Evolutionary conservation across 2,329 filamentous ascomycete genomes (phyloP).

Genomic region (Colletotrichum sojae): DNA sequence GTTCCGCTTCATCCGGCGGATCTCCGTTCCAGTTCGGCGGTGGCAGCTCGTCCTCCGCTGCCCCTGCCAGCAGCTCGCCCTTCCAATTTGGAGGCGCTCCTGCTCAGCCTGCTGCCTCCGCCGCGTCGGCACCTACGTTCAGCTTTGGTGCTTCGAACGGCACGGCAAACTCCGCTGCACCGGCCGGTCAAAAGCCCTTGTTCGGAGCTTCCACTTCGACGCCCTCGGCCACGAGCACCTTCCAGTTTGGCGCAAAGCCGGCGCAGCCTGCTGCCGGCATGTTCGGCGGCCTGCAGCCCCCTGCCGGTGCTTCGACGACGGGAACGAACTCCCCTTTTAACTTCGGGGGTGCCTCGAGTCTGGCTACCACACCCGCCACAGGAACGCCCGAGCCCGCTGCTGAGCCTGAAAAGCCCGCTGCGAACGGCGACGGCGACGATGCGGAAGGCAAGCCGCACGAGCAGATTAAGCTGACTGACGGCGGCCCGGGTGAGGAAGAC

Average conservation of each 20-base stretch:
- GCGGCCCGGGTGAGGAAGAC: constrained; percentile 78
- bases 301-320: constrained; percentile 59
- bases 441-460: constrained; percentile 74
- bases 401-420: constrained; percentile 50
- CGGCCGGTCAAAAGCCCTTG: constrained; percentile 32
- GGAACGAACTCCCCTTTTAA: constrained; percentile 68
- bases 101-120: constrained; percentile 25
- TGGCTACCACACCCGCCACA: constrained; percentile 72
- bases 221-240: constrained; percentile 22
- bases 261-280: constrained; percentile 46
- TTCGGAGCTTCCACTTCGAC: constrained; percentile 31
- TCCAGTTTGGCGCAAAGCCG: constrained; percentile 42
- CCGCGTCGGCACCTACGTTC: constrained; percentile 44
- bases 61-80: constrained; percentile 37
- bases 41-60: constrained; percentile 42
- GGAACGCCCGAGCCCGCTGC: constrained; percentile 71
- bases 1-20: constrained; percentile 36
- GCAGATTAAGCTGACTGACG: constrained; percentile 78
- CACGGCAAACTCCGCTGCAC: constrained; percentile 21
- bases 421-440: constrained; percentile 50
- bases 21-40: constrained; percentile 57
- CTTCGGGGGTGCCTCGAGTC: constrained; percentile 71
- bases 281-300: constrained; percentile 58
- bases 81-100: constrained; percentile 40
- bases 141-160: constrained; percentile 38